Conservation (phyloP, 495 filamentous ascomycete species). For the Cryomyces minteri region DNA sequence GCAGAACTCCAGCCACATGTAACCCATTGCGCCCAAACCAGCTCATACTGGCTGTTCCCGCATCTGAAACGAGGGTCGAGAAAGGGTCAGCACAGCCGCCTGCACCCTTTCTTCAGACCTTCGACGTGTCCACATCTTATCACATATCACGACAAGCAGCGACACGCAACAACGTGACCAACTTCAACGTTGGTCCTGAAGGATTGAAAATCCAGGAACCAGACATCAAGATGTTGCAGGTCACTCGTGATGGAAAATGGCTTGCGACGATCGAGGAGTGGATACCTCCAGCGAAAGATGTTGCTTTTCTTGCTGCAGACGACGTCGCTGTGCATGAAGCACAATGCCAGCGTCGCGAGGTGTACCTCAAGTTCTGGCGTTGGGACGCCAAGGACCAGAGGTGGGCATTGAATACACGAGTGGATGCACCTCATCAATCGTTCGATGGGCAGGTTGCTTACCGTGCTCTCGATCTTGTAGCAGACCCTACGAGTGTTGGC, state of each 20-base stretch:
- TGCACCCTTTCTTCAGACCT: constrained; percentile 56
- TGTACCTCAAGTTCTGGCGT: constrained; percentile 81
- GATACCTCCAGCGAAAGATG: constrained; percentile 48
- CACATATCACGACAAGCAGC: constrained; percentile 72
- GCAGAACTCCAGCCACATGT: constrained; percentile 26
- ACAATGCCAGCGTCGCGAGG: constrained; percentile 35
- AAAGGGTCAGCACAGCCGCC: constrained; percentile 14
- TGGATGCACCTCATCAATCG: constrained; percentile 62
- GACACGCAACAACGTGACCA: constrained; percentile 71
- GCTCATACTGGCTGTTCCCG: constrained; percentile 42
- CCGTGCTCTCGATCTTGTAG: constrained; percentile 47
- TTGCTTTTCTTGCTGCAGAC: constrained; percentile 30
- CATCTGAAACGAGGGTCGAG: constrained; percentile 23
- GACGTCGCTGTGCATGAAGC: constrained; percentile 24
- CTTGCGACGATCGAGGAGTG: constrained; percentile 83
- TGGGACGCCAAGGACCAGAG: constrained; percentile 40
- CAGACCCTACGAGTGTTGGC: constrained; percentile 41
- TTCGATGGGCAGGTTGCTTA: constrained; percentile 23
- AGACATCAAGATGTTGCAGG: constrained; percentile 47
- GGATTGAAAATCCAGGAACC: constrained; percentile 51
- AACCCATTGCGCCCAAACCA: constrained; percentile 36
- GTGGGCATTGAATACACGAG: constrained; percentile 61
- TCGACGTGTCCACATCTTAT: constrained; percentile 53
- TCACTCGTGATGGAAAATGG: constrained; percentile 72
- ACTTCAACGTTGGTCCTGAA: constrained; percentile 52